Evolutionary conservation across 441 rosid species (phyloP).

Genomic region (Melianthus villosus): DNA sequence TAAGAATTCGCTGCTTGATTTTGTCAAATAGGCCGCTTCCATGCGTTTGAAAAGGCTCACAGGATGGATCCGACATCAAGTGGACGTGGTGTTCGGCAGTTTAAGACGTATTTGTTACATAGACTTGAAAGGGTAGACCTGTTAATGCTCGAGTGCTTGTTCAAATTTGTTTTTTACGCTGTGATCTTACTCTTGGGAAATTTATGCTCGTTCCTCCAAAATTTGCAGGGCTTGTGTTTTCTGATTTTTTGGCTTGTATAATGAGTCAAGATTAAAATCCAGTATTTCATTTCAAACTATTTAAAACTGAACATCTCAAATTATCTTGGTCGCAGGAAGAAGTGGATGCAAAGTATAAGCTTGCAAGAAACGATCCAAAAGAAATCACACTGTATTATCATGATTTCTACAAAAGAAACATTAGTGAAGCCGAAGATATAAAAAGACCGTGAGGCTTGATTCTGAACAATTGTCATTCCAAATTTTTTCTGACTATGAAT

Average conservation of each 20-base stretch:
- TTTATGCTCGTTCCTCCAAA: background rate
- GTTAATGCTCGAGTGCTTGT: background rate
- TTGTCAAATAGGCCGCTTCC: conserved; percentile 58
- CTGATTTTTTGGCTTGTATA: too few species aligned
- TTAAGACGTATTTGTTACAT: conserved; percentile 77
- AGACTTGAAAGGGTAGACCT: conserved; percentile 60
- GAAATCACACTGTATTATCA: conserved; percentile 61
- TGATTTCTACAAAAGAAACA: conserved; percentile 38
- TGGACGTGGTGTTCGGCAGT: conserved; percentile 93
- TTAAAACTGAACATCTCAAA: conserved; percentile 1
- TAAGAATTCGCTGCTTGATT: background rate
- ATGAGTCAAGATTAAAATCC: too few species aligned
- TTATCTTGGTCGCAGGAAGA: conserved; percentile 46
- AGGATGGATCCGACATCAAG: conserved; percentile 44
- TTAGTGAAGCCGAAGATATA: conserved; percentile 36
- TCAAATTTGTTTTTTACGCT: too few species aligned
- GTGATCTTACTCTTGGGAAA: too few species aligned
- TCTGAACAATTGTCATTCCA: conserved; percentile 5
- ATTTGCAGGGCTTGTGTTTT: too few species aligned
- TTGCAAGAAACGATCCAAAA: conserved; percentile 44
- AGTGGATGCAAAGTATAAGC: conserved; percentile 21
- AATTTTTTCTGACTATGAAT: conserved; percentile 1
- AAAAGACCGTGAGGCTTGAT: conserved; percentile 57
- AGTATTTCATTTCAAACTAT: too few species aligned
- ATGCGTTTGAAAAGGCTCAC: conserved; percentile 84